Evolutionary conservation across 345 rosid species (phyloP), one percentile per base, ranked within the genome.

Genomic region (Sisymbrium altissimum): DNA sequence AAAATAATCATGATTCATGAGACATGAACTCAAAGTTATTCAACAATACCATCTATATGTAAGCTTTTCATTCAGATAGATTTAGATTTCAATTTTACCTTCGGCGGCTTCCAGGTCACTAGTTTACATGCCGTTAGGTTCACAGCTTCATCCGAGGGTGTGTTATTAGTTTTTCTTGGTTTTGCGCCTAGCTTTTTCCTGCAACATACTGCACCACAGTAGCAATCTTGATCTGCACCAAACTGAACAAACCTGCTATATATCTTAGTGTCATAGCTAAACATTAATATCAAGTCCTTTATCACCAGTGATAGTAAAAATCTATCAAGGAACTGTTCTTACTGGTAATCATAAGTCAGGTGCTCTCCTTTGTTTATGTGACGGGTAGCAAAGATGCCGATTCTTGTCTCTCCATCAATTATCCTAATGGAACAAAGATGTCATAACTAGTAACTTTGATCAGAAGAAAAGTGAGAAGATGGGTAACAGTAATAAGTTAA

Each of bases 171-270:
- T 80, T 90, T 88, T 77, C 65, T 73, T 32, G 94, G 84, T 75
- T 87, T 90, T 44, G 80, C 97, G 73, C 97, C 98, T 32, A 96
- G 85, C 79, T 89, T 88, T 66, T 75, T 79, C 79, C 98, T 85
- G 79, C 98, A 96, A 73, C 79, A 70, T 5, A 18, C 74, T 13
- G 89, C 88, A 70, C 99, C 98, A 68, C 98, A 96, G 73, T 89
- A 89, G 76, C 98, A 96, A 53, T 83, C 95, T 83, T 96, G 95
- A 83, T 92, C 98, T 80, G 91, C 96, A 82, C 99, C 99, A 88
- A 86, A 96, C 84, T 90, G 97, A 64, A 89, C 98, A 89, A 92
- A 96, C 85, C 98, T 96, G 95, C 90, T 73, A 83, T 75, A 77
- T 73, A 68, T 75, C 78, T 89, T 80, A 87, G 90, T 78, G 35